Evolutionary conservation across 148 eudicot genomes (phyloP).

Genomic region (Oxyria digyna): DNA sequence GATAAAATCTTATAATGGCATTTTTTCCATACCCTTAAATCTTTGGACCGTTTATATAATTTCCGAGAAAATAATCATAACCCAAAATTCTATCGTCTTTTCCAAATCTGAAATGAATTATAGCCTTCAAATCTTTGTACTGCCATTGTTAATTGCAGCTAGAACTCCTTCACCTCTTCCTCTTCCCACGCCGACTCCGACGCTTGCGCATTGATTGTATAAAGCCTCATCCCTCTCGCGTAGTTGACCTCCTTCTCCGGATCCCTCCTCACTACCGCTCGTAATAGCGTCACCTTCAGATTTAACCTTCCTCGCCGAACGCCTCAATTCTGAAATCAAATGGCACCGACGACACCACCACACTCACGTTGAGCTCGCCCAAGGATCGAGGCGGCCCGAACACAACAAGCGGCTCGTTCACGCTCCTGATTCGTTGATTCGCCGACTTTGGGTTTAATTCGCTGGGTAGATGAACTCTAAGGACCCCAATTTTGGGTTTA

Average conservation of each 20-base stretch:
- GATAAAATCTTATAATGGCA: too few species aligned
- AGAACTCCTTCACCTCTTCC: conserved; percentile 17
- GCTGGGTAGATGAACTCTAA: conserved; percentile 89
- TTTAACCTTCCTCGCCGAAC: conserved; percentile 51
- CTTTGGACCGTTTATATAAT: too few species aligned
- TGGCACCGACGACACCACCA: conserved; percentile 69
- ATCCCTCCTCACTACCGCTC: conserved; percentile 52
- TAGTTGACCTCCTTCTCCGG: conserved; percentile 34
- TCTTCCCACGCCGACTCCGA: conserved; percentile 69
- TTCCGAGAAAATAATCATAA: too few species aligned
- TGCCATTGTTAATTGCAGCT: background rate
- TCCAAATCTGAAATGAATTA: too few species aligned
- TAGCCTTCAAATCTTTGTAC: too few species aligned
- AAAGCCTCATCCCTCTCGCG: conserved; percentile 47
- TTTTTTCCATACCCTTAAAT: too few species aligned
- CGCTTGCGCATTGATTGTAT: conserved; percentile 77
- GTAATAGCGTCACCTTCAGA: conserved; percentile 47
- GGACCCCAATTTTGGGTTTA: conserved; percentile 8
- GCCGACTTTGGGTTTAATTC: conserved; percentile 37
- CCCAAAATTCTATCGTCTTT: too few species aligned
- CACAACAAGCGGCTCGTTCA: conserved; percentile 74
- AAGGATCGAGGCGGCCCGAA: conserved; percentile 89
- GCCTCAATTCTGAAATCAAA: conserved; percentile 91
- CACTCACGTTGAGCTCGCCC: conserved; percentile 94
- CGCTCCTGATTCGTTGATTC: conserved; percentile 24